These are phyloP conservation scores for Pseudogymnoascus sp. DNA, from an alignment of 2,329 filamentous ascomycete genomes.

Conservation along the genomic window DNA sequence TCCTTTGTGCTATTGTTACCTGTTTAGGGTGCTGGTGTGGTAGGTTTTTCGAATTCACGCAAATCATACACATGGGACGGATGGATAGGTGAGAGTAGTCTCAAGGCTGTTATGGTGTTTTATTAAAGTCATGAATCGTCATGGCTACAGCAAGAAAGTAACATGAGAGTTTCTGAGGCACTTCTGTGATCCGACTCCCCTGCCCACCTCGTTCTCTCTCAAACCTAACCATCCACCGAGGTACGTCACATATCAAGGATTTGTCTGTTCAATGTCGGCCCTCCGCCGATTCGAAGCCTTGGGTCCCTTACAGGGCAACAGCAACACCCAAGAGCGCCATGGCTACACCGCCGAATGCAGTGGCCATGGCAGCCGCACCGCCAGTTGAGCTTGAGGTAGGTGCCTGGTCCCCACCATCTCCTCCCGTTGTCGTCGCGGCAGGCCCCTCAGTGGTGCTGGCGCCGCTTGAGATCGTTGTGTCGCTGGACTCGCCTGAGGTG, in stretches of 20 bases:
- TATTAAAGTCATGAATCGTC: conserved; percentile 4
- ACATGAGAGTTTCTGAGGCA: not conserved
- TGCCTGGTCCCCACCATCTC: not conserved
- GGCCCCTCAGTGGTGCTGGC: not conserved
- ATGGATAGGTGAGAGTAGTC: not conserved
- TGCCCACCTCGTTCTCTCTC: not conserved
- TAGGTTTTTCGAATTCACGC: not conserved
- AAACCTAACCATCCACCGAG: not conserved
- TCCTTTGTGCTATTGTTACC: not conserved
- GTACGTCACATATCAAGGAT: not conserved
- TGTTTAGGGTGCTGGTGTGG: not conserved
- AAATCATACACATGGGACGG: not conserved
- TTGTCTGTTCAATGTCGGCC: not conserved
- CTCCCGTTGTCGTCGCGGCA: not conserved
- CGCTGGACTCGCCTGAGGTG: not conserved
- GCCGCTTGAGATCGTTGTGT: not conserved
- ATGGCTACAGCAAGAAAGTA: not conserved
- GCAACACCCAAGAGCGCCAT: conserved; percentile 1
- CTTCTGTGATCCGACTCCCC: not conserved
- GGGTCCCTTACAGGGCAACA: not conserved
- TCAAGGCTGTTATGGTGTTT: not conserved
- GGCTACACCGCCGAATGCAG: not conserved
- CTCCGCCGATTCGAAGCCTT: not conserved
- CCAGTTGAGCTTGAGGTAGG: not conserved
- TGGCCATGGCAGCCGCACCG: not conserved